Evolutionary conservation across 2,329 filamentous ascomycete species (phyloP), one percentile per base, ranked within the genome.

Genomic region (Xylariaceae sp.): DNA sequence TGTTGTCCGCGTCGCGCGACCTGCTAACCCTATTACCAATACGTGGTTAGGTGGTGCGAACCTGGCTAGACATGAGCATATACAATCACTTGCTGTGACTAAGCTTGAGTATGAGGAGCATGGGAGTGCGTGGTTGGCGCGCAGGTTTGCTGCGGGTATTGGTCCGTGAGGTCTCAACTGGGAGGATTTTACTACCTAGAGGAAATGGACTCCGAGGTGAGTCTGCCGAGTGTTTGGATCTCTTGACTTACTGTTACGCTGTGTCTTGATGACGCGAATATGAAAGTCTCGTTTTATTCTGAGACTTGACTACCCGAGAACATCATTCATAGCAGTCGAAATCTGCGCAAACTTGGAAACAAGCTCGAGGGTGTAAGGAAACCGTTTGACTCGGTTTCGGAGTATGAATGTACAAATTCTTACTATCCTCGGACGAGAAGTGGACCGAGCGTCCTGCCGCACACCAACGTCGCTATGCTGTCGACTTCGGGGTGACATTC

Each of bases 41-140:
- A 91, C 89, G 0, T 99, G 93, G 93, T 76, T 85, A 10, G 94
- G 94, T 13, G 93, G 87, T n/a, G 88, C 89, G 18, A 82, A 85
- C 59, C 78, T 97, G 58, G 91, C 91, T 0, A 83, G 77, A 54
- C 86, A 92, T 67, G 79, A 80, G 48, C 80, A 88, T 45, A 78
- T 95, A 55, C 81, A 86, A 61, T 81, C 81, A 53, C 74, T 92
- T 10, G 82, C 85, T 1, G 89, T 97, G n/a, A 94, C 90, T 0
- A 90, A 89, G 71, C 83, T 89, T 62, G 91, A 99, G 71, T 99
- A 99, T 72, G 85, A 94, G 55, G 94, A 99, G 73, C 76, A 92
- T 70, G 94, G 94, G 7, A 84, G 82, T 57, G 78, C 77, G 1
- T 93, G 90, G 89, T 80, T 89, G 23, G 85, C 84, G 34, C 86